These are phyloP conservation scores for Musa balbisiana DNA, from an alignment of 202 grass and related monocot genomes.

Conservation along the genomic window DNA sequence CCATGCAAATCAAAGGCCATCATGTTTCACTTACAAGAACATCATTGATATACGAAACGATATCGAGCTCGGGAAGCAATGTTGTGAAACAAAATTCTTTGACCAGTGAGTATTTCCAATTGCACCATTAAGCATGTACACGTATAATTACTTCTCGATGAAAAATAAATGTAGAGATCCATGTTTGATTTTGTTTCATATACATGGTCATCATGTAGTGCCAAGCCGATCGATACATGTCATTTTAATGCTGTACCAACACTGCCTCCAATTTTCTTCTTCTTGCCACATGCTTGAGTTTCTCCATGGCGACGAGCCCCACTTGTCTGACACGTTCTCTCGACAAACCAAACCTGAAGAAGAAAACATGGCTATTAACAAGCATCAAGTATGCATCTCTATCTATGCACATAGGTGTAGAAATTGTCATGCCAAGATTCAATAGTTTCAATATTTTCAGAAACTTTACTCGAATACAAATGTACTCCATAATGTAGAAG, in stretches of 20 bases:
- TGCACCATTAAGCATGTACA: background rate
- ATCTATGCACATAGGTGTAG: background rate
- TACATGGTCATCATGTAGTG: background rate
- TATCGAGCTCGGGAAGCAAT: background rate
- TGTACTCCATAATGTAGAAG: no score
- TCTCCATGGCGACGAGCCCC: conserved; percentile 82
- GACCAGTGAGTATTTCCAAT: background rate
- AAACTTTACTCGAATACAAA: background rate
- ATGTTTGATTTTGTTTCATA: background rate
- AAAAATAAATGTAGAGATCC: background rate
- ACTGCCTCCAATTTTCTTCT: conserved; percentile 55
- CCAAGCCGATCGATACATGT: background rate
- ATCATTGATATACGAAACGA: background rate
- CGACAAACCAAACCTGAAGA: conserved; percentile 66
- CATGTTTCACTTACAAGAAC: background rate
- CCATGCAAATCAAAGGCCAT: background rate
- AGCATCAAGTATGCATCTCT: background rate
- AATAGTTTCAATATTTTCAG: background rate
- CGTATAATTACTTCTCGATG: background rate
- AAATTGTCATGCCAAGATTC: background rate
- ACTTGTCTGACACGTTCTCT: conserved; percentile 89
- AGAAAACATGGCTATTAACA: conserved; percentile 23
- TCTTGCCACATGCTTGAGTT: conserved; percentile 77
- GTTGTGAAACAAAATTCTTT: background rate
- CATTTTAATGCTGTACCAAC: conserved; percentile 34